These are phyloP conservation scores for Nannochloris sp. DNA, from an alignment of 139 green algal species.

Conservation along the genomic window DNA sequence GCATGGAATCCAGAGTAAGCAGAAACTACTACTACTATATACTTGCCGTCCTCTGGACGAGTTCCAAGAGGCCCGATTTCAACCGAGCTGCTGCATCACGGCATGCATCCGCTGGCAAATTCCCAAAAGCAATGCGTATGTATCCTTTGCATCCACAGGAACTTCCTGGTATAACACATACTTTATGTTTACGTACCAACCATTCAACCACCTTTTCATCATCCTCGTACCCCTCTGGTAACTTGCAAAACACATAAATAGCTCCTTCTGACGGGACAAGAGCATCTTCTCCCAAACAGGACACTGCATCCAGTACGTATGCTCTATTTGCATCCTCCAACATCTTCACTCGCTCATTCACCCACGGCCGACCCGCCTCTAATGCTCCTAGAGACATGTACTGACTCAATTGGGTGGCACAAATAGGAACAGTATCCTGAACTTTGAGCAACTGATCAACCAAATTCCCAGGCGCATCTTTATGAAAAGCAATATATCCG, in stretches of 20 bases:
- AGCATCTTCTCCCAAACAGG: constrained; percentile 37
- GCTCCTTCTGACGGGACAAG: constrained; percentile 70
- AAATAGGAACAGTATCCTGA: constrained; percentile 92
- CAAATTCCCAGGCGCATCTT: constrained; percentile 18
- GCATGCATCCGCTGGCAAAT: constrained; percentile 57
- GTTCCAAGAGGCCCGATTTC: constrained; percentile 57
- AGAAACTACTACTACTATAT: too few species aligned
- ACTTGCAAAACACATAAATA: constrained; percentile 83
- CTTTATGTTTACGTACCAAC: constrained; percentile 68
- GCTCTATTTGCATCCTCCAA: constrained; percentile 42
- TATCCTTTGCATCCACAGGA: constrained; percentile 67
- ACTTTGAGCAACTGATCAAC: constrained; percentile 61
- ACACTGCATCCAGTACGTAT: constrained; percentile 52
- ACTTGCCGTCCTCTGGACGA: too few species aligned
- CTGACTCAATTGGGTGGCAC: constrained; percentile 65
- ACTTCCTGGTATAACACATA: constrained; percentile 54
- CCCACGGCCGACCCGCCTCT: constrained; percentile 40
- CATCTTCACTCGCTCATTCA: constrained; percentile 31
- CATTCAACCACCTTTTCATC: constrained; percentile 69
- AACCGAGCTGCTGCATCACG: constrained; percentile 54
- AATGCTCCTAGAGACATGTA: constrained; percentile 56
- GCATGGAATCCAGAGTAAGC: too few species aligned
- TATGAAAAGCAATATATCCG: constrained; percentile 69
- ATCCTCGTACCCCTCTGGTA: constrained; percentile 58
- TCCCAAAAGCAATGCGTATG: constrained; percentile 68